Evolutionary conservation across 495 filamentous ascomycete genomes (phyloP), one percentile per base, ranked within the genome.

Genomic region (Talaromyces stipitatus): DNA sequence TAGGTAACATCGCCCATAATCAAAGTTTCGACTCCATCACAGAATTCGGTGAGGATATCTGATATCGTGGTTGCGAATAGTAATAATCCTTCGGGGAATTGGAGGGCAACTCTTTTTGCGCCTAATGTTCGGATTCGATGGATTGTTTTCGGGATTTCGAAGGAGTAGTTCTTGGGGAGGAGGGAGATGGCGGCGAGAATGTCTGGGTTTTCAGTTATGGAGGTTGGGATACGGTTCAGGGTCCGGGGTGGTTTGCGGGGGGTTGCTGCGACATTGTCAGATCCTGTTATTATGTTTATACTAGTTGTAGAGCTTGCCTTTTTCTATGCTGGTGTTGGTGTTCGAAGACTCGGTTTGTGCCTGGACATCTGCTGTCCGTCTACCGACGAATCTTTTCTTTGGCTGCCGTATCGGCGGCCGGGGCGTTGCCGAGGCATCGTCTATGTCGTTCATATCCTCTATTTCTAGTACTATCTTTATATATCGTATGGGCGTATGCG

Each of bases 1-100:
- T 99, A 99, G 0, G 94, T 99, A 24, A 99, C 94, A 62, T 99
- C 94, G 51, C 95, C 94, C 94, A 99, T 97, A 68, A 99, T 97
- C 14, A 97, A 75, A 0, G 95, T 97, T 64, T 92, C 87, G 38
- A 84, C 85, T 3, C 89, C 91, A 0, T 91, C 85, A 69, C 94
- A 99, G 76, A 99, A 99, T 60, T 88, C 85, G 10, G 89, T 91
- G 30, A 99, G 76, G 71, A 97, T 99, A 71, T 99, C 94, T 3
- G 95, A 95, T 56, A 99, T 95, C 16, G 94, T 97, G 46, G 94
- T 96, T 26, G 94, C 95, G 69, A 97, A 99, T 23, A 99, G 79
- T 26, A 97, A 83, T 0, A 99, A 83, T 7, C 94, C 94, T 66
- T 97, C 95, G 22, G 94, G 94, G 79, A 99, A 95, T 66, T 99